phyloP scores from a whole-genome alignment of 805 yeast genomes.

The Candida verbasci region DNA sequence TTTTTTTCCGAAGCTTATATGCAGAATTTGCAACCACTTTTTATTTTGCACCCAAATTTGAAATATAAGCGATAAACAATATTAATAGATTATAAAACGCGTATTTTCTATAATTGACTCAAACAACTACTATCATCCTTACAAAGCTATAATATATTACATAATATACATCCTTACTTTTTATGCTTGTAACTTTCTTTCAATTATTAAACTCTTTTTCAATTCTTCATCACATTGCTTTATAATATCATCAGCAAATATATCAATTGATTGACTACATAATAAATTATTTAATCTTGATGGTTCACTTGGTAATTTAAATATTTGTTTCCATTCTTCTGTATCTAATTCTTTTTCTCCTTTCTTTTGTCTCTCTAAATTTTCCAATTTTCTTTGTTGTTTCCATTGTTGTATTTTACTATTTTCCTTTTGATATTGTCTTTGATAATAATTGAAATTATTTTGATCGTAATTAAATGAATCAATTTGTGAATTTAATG shows the following conservation, averaged over 20 bases:
- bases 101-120: too few species aligned
- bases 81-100: too few species aligned
- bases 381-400: slow-evolving; percentile 62
- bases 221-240: slow-evolving; percentile 64
- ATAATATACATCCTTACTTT: too few species aligned
- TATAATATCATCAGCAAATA: slow-evolving; percentile 67
- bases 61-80: too few species aligned
- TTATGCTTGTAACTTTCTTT: slow-evolving; percentile 47
- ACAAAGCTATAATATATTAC: slow-evolving; percentile 7
- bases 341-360: slow-evolving; percentile 55
- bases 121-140: too few species aligned
- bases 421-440: slow-evolving; percentile 67
- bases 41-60: too few species aligned
- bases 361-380: slow-evolving; percentile 52
- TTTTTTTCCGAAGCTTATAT: too few species aligned
- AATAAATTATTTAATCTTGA: slow-evolving; percentile 70
- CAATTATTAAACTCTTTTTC: slow-evolving; percentile 57
- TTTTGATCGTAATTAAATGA: slow-evolving; percentile 74
- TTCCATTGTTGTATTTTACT: slow-evolving; percentile 73
- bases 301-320: slow-evolving; percentile 70
- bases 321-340: slow-evolving; percentile 62
- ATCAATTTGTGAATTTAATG: slow-evolving; percentile 64
- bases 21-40: too few species aligned
- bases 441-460: slow-evolving; percentile 76
- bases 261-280: slow-evolving; percentile 62